Conservation (phyloP, 2,329 filamentous ascomycete species). For the Amylocarpus encephaloides region DNA sequence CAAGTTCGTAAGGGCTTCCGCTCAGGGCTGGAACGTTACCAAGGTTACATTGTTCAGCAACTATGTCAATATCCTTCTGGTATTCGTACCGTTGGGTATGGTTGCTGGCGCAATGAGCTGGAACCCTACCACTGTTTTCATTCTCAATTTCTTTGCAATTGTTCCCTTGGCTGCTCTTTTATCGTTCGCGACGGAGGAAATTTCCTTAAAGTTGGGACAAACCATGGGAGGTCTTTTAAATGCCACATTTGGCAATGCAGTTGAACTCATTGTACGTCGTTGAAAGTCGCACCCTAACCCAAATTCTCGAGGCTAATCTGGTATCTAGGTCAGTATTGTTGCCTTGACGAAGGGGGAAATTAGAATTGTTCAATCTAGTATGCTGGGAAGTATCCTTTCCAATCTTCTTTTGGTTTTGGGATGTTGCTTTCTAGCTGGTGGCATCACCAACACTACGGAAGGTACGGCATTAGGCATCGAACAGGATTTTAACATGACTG, state of each 20-base stretch:
- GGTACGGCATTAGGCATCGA: slow-evolving; percentile 41
- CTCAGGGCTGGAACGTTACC: slow-evolving; percentile 24
- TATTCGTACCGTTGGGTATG: slow-evolving; percentile 76
- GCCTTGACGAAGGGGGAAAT: slow-evolving; percentile 82
- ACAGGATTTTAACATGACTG: slow-evolving; percentile 68
- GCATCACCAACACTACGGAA: slow-evolving; percentile 46
- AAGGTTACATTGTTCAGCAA: slow-evolving; percentile 32
- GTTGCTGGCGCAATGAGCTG: slow-evolving; percentile 47
- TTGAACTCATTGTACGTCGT: slow-evolving; percentile 46
- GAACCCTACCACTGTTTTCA: slow-evolving; percentile 48
- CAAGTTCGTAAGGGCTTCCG: slow-evolving; percentile 25
- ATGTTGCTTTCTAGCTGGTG: slow-evolving; percentile 74
- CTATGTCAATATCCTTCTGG: slow-evolving; percentile 68
- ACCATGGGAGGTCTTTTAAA: slow-evolving; percentile 51
- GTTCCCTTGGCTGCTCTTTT: slow-evolving; percentile 45
- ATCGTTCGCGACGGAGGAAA: slow-evolving; percentile 33
- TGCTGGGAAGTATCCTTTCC: slow-evolving; percentile 92
- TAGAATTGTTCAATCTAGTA: slow-evolving; percentile 90
- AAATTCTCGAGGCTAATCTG: not conserved
- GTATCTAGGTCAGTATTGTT: slow-evolving; percentile 74
- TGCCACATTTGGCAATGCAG: slow-evolving; percentile 44
- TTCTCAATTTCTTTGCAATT: slow-evolving; percentile 55
- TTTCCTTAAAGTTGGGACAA: slow-evolving; percentile 49
- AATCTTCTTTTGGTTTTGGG: slow-evolving; percentile 84
- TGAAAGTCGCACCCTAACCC: not conserved